phyloP scores from a whole-genome alignment of 2,329 filamentous ascomycete species.

The Albophoma yamanashiensis region DNA sequence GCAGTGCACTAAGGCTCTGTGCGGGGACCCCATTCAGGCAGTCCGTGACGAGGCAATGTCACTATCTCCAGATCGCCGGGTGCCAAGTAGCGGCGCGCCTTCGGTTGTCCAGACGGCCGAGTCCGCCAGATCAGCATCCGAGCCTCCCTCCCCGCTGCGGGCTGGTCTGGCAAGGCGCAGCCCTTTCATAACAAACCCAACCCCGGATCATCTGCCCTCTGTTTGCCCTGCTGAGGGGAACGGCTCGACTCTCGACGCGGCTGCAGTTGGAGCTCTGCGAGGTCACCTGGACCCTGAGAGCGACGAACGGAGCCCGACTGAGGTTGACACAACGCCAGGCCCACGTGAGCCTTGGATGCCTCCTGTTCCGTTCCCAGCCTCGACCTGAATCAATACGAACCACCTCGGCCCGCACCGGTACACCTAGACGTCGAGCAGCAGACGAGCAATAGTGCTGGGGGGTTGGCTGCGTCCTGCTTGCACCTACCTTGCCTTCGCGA shows the following conservation, averaged over 20 bases:
- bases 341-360: not conserved
- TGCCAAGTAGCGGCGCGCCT: no score
- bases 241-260: not conserved
- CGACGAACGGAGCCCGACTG: not conserved
- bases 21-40: not conserved
- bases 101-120: not conserved
- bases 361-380: not conserved
- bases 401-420: not conserved
- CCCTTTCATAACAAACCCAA: not conserved
- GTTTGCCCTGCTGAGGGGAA: not conserved
- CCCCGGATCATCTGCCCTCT: not conserved
- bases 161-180: not conserved
- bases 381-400: not conserved
- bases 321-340: not conserved
- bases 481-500: no score
- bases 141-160: not conserved
- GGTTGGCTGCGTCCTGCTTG: not conserved
- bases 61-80: no score
- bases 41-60: not conserved
- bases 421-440: not conserved
- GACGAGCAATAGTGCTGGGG: not conserved
- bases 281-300: not conserved
- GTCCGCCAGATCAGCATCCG: not conserved
- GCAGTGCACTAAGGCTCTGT: no score
- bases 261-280: not conserved